These are phyloP conservation scores for Kwoniella heveanensis DNA, from an alignment of 768 basidiomycete genomes.

Conservation along the genomic window DNA sequence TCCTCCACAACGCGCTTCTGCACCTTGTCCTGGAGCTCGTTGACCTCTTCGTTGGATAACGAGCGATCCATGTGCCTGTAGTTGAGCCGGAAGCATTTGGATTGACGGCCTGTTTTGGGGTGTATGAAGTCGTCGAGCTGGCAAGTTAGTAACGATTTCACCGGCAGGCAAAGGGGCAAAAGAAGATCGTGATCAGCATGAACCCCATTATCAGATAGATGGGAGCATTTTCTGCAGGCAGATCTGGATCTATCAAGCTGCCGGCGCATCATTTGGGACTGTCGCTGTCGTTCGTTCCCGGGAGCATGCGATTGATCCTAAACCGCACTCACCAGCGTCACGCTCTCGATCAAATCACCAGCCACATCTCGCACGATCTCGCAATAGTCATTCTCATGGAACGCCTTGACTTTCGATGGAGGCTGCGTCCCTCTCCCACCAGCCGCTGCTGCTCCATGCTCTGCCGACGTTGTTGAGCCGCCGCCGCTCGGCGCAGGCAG, in stretches of 20 bases:
- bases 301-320: too few relatives aligned
- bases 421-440: slow-evolving; percentile 50
- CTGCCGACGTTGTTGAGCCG: too few relatives aligned
- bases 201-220: too few relatives aligned
- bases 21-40: slow-evolving; percentile 67
- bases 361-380: slow-evolving; percentile 90
- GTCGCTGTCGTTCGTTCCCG: too few relatives aligned
- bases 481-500: slow-evolving; percentile 60
- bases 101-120: slow-evolving; percentile 77
- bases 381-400: slow-evolving; percentile 97
- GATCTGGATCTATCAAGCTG: too few relatives aligned
- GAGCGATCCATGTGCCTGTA: slow-evolving; percentile 98
- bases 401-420: slow-evolving; percentile 32
- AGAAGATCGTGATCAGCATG: too few relatives aligned
- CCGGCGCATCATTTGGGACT: too few relatives aligned
- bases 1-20: slow-evolving; percentile 47
- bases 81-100: slow-evolving; percentile 85
- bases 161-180: neutral
- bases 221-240: too few relatives aligned
- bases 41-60: slow-evolving; percentile 84
- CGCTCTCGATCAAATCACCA: slow-evolving; percentile 89
- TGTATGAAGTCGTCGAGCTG: slow-evolving; percentile 91
- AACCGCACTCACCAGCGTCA: slow-evolving; percentile 72
- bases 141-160: neutral
- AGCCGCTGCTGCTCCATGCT: slow-evolving; percentile 7